A percentile compares a stretch with the other conserved stretches of the same genome.
These are phyloP conservation scores for Cryptococcus sp. DNA, from an alignment of 1,284 basidiomycete genomes.

Conservation along the genomic window DNA sequence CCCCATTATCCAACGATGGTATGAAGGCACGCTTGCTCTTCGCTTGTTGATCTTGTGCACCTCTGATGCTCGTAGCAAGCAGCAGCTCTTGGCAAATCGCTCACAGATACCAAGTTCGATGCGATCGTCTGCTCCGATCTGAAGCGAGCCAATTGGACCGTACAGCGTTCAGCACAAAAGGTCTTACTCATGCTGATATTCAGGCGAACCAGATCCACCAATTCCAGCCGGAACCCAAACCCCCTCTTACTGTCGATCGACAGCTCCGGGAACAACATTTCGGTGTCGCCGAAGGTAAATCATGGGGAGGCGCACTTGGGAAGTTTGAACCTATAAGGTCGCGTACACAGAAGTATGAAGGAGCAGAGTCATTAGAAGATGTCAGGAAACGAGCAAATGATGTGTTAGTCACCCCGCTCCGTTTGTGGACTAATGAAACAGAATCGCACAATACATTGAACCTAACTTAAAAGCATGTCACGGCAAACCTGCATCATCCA, in stretches of 20 bases:
- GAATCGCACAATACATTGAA: constrained; percentile 42
- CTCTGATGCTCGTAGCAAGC: constrained; percentile 79
- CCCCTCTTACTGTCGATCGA: constrained; percentile 31
- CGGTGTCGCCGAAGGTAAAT: constrained; percentile 41
- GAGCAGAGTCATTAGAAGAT: constrained; percentile 45
- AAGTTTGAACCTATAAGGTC: constrained; percentile 36
- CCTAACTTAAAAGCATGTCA: constrained; percentile 26
- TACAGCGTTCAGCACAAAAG: constrained; percentile 11
- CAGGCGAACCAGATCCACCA: constrained; percentile 46
- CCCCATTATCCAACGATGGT: constrained; percentile 79
- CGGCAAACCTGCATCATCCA: constrained; percentile 18
- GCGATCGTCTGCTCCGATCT: constrained; percentile 76
- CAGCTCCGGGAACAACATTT: constrained; percentile 47
- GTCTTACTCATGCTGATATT: constrained; percentile 2
- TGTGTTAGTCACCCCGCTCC: constrained; percentile 44
- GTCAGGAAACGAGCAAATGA: constrained; percentile 42
- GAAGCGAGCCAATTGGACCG: constrained; percentile 59
- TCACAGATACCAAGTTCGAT: constrained; percentile 58
- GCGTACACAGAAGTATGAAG: constrained; percentile 34
- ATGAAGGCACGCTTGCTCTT: constrained; percentile 24
- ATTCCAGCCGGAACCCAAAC: constrained; percentile 32
- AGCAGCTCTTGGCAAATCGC: constrained; percentile 63
- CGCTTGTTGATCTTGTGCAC: constrained; percentile 51
- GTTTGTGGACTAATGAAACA: constrained; percentile 9
- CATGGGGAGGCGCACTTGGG: constrained; percentile 32